Evolutionary conservation across 75 land plant species (phyloP), one percentile per base, ranked within the genome.

Genomic region (Pinus taeda): DNA sequence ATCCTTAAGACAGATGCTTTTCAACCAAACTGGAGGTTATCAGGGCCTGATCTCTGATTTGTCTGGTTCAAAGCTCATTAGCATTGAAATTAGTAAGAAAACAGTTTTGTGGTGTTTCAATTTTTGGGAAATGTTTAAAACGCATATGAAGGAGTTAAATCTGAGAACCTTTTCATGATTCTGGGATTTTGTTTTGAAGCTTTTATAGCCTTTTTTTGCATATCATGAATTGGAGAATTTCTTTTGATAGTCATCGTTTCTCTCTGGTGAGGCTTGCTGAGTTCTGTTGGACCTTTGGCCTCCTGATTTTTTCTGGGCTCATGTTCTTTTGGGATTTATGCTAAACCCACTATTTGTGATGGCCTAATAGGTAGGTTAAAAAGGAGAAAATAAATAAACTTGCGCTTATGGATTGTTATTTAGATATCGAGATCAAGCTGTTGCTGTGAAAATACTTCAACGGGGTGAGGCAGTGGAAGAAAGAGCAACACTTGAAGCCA

Each of bases 371-470:
- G 13, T 62, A 24, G 29, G 4, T 62, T 24, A 45, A 62, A 22
- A 24, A 22, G 12, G 64, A 22, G 29, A 24, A 12, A 24, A 24
- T 62, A 62, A 24, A 24, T 62, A 62, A 22, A 60, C 24, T 62
- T 62, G 53, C 1, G 29, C 29, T 24, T 5, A 24, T 24, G 29
- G 29, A 45, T 45, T 45, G 24, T 62, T 62, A 24, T 24, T 24
- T 82, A 92, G 94, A 78, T 87, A 92, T 57, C 83, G 82, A 78
- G 88, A 92, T 76, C 94, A 87, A 69, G 85, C 76, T 82, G 94
- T 92, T 36, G 94, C 94, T 30, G 74, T 89, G 6, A 89, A 92
- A 74, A 83, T 92, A 13, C 60, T 92, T 58, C 85, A 85, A n/a
- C 81, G 74, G 64, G 88, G 90, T 21, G 88, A 90, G 21, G 83